Evolutionary conservation across 306 rosid genomes (phyloP).

Genomic region (Rosa persica): DNA sequence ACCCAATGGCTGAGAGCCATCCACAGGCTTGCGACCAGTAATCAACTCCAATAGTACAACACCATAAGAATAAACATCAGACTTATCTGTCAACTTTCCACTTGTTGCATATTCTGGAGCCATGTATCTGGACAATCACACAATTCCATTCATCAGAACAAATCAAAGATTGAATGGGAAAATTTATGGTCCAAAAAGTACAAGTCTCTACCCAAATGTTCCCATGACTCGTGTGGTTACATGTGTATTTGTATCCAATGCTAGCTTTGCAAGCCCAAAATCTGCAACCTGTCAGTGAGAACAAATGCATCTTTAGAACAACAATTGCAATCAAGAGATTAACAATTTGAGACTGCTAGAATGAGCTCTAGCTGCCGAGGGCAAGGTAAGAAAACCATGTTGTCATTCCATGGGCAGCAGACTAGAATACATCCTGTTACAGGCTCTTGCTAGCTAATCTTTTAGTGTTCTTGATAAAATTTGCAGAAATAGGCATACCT

Average conservation of each 20-base stretch:
- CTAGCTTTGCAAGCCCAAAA: conserved; percentile 95
- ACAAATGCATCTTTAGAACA: conserved; percentile 24
- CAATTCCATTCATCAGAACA: conserved; percentile 33
- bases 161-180: conserved; percentile 1
- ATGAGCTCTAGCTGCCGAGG: conserved; percentile 13
- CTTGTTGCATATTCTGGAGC: conserved; percentile 99
- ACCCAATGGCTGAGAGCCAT: conserved; percentile 91
- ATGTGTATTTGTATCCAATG: conserved; percentile 86
- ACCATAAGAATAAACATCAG: conserved; percentile 93
- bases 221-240: conserved; percentile 98
- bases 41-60: conserved; percentile 96
- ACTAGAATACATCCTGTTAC: neutral
- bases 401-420: neutral
- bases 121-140: conserved; percentile 71
- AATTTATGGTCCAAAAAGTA: neutral
- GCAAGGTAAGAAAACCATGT: neutral
- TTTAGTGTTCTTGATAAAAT: neutral
- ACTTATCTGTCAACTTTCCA: conserved; percentile 94
- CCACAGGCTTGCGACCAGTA: conserved; percentile 93
- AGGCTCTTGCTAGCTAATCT: neutral
- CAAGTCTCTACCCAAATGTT: conserved; percentile 81
- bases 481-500: conserved; percentile 44
- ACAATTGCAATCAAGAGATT: conserved; percentile 8
- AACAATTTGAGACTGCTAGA: neutral
- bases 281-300: conserved; percentile 79